Base-by-base conservation (phyloP, 495 filamentous ascomycete genomes). In the Hyaloscypha finlandica region DNA sequence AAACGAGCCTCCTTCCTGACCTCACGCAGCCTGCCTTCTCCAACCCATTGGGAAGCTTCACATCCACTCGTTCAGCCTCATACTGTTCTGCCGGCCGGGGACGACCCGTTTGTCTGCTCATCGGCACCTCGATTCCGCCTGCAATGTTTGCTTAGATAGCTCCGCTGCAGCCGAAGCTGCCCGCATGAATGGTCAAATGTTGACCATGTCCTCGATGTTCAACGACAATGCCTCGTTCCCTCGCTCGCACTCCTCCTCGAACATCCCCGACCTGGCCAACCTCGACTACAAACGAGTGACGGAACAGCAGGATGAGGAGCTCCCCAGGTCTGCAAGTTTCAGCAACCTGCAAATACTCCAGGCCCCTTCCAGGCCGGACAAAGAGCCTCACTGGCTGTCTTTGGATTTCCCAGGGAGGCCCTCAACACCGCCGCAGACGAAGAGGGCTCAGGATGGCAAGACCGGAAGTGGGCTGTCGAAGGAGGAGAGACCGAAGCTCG, bases 301-400 rank as follows among this genome's bases (percentile, higher is more conserved):
- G 20, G n/a, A 45, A 31, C 59, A 31, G 11, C 56, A 59, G 8
- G 53, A 66, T 25, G 65, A 69, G 5, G 68, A 65, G 12, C 48
- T 75, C 12, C 73, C 73, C 33, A 63, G 73, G 48, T 73, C 73
- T 6, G 73, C 73, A 14, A 75, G 73, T 64, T 75, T 71, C 64
- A 70, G 33, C 62, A 52, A 22, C 33, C 51, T 73, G 35, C 71
- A 71, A 45, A 59, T 19, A 22, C 61, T 69, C 51, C 63, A 70
- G 20, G 20, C 19, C 62, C 62, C 20, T 4, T 62, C 59, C 48
- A 6, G 35, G 19, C 37, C 65, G 30, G 59, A 67, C 25, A 54
- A 65, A 25, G 67, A 63, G 19, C 6, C 66, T 14, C 54, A 67
- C 12, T 55, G 64, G 32, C 56, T 63, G 0, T 61, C 68, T 14